Conservation (phyloP, 2,329 filamentous ascomycete species). For the Aspergillaceae sp. region DNA sequence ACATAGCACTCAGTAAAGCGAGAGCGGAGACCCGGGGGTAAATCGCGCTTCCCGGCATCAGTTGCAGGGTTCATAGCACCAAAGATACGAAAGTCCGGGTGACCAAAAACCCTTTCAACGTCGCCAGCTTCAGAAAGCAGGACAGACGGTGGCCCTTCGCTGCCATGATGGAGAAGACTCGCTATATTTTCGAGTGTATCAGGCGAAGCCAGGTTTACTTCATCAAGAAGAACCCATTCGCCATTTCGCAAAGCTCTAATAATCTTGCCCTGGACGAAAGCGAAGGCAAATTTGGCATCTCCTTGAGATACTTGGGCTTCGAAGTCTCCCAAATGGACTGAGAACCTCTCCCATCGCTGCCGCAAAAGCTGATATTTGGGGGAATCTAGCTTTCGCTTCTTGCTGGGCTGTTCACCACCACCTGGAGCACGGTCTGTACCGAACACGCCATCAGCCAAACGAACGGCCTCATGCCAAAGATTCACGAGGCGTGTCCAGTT, state of each 20-base stretch:
- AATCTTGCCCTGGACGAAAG: constrained; percentile 91
- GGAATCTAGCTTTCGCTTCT: constrained; percentile 58
- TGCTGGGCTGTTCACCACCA: constrained; percentile 54
- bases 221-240: constrained; percentile 93
- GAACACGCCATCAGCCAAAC: constrained; percentile 70
- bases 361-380: constrained; percentile 48
- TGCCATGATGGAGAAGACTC: constrained; percentile 69
- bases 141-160: constrained; percentile 66
- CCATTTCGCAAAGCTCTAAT: constrained; percentile 93
- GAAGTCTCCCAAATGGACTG: constrained; percentile 64
- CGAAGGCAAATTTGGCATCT: constrained; percentile 79
- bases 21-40: constrained; percentile 79
- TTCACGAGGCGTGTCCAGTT: constrained; percentile 83
- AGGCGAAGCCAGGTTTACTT: constrained; percentile 91
- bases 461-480: constrained; percentile 80
- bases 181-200: constrained; percentile 92
- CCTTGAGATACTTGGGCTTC: constrained; percentile 64
- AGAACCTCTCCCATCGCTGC: constrained; percentile 73
- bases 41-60: constrained; percentile 89
- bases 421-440: constrained; percentile 43
- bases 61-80: constrained; percentile 99
- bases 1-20: constrained; percentile 96
- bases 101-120: constrained; percentile 79
- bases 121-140: constrained; percentile 88
- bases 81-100: constrained; percentile 91